Evolutionary conservation across 1,284 basidiomycete species (phyloP).

Genomic region (Neolentinus lepideus): DNA sequence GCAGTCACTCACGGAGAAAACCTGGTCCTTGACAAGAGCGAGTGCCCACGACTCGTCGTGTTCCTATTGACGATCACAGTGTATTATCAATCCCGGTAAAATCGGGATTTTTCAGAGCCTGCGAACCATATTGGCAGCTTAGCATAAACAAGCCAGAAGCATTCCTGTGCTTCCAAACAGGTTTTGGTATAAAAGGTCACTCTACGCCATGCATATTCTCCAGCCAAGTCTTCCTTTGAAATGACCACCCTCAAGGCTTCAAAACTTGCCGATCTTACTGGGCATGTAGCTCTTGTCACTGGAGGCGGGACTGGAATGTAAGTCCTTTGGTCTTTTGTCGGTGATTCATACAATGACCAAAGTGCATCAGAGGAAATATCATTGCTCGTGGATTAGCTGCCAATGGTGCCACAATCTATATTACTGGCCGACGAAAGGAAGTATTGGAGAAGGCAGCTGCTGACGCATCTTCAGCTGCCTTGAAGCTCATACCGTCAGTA

Average conservation of each 20-base stretch:
- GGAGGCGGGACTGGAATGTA: slow-evolving; percentile 29
- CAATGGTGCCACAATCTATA: slow-evolving; percentile 39
- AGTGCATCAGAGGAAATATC: slow-evolving; percentile 24
- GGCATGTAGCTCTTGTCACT: slow-evolving; percentile 21
- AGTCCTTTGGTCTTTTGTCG: not conserved
- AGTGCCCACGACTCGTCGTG: no score
- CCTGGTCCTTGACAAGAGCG: no score
- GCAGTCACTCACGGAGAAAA: no score
- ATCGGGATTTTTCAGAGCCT: no score
- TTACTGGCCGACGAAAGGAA: slow-evolving; percentile 23
- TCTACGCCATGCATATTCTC: no score
- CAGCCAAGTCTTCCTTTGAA: not conserved
- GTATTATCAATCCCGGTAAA: no score
- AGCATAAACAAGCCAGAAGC: no score
- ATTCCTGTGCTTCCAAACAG: no score
- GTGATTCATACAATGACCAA: not conserved
- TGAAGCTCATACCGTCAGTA: not conserved
- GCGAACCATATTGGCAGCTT: no score
- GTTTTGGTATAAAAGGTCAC: no score
- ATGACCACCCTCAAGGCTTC: not conserved
- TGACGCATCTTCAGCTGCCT: not conserved
- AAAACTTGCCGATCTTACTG: slow-evolving; percentile 6
- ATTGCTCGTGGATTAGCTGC: slow-evolving; percentile 32
- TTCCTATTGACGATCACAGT: no score
- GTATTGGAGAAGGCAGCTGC: slow-evolving; percentile 18